Percentiles rank a stretch among this genome's conserved stretches.
These are phyloP conservation scores for Barnettozyma hawaiiensis DNA, from an alignment of 1,139 yeast species.

Conservation along the genomic window DNA sequence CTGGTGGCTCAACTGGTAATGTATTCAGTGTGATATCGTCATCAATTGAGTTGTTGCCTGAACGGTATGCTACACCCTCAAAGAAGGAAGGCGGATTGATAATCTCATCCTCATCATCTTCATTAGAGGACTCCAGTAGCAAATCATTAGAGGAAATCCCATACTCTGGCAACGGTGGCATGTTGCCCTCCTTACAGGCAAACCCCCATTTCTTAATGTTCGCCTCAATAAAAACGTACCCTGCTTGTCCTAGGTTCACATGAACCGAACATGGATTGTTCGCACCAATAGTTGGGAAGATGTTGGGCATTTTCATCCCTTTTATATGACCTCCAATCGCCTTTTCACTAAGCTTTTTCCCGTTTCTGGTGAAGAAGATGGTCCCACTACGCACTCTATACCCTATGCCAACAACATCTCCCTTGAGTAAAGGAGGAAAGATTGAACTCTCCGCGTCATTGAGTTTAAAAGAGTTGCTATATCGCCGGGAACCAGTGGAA, in stretches of 20 bases:
- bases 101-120: conserved; percentile 30
- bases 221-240: conserved; percentile 93
- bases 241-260: conserved; percentile 85
- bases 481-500: conserved; percentile 72
- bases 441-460: conserved; percentile 44
- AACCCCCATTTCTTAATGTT: conserved; percentile 86
- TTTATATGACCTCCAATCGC: conserved; percentile 70
- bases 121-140: conserved; percentile 32
- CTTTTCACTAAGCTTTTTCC: conserved; percentile 70
- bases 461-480: conserved; percentile 69
- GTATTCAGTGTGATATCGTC: conserved; percentile 30
- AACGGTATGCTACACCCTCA: conserved; percentile 26
- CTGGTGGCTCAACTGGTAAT: conserved; percentile 32
- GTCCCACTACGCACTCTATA: conserved; percentile 77
- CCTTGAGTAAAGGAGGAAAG: conserved; percentile 72
- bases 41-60: conserved; percentile 13
- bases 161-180: conserved; percentile 72
- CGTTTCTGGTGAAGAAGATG: conserved; percentile 84
- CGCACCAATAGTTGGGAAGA: conserved; percentile 89
- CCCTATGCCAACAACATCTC: conserved; percentile 93
- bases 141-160: conserved; percentile 42
- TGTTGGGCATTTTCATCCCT: conserved; percentile 71
- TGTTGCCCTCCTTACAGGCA: conserved; percentile 63
- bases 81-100: conserved; percentile 25
- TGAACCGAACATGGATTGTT: conserved; percentile 67